Evolutionary conservation across 225 moss, liverwort and hornwort genomes (phyloP), one percentile per base, ranked within the genome.

Genomic region (Thuidium tamariscinum): DNA sequence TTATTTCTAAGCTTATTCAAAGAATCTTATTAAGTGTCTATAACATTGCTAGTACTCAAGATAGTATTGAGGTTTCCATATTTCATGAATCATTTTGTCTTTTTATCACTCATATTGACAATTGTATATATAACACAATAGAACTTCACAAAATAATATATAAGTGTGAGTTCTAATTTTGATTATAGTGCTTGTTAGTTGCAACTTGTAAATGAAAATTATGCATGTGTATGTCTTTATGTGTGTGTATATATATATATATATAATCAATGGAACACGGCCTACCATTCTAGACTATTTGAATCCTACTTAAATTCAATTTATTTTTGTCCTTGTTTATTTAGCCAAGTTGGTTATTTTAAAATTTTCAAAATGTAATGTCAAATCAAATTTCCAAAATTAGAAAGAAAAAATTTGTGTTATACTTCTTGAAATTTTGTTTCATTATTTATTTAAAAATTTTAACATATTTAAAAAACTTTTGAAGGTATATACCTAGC

Each of bases 41-140:
- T 9, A 0, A 37, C 26, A 56, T 26, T 37, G 6, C 17, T 71
- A 26, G 13, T 52, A 51, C 2, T 17, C 11, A 10, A 56, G 16
- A 0, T 11, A 26, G 7, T 39, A 3, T 27, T 77, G 17, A 56
- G 2, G 26, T 56, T 37, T 37, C 2, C 0, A 14, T n/a, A n/a
- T 34, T 74, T 51, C 2, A 8, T n/a, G 2, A 10, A 32, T 34
- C 0, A 0, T 3, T 8, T 21, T 4, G 34, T 30, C 1, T 18
- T 51, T 51, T 49, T 19, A 34, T 14, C 22, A 74, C 8, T 34
- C 13, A 2, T 21, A 13, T 34, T 51, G 34, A 52, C 22, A n/a
- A 74, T 4, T 52, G 13, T 14, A 8, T 6, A 10, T 17, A 73
- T 20, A 73, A 73, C 1, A 73, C 48, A 19, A 1, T 1, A 51